phyloP scores from a whole-genome alignment of 805 yeast genomes.

The Dipodascus geniculatus region DNA sequence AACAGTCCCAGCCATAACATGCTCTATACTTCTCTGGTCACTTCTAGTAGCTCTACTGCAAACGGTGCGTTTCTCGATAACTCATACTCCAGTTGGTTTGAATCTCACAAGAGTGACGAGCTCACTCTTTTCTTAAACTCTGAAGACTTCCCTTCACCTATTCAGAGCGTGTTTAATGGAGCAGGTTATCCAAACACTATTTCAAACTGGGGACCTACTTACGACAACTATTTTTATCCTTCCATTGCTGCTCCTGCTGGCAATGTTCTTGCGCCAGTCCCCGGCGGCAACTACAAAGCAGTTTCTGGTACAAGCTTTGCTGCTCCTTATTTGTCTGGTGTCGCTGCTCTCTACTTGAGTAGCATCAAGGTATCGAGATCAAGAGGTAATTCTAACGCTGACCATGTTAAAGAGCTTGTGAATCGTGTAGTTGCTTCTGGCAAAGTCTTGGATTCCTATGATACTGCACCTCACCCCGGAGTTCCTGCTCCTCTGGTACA shows the following conservation, averaged over 20 bases:
- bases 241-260: slow-evolving; percentile 18
- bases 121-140: not conserved
- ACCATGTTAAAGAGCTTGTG: not conserved
- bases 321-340: slow-evolving; percentile 15
- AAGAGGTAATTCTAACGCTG: slow-evolving; percentile 1
- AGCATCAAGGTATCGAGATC: not conserved
- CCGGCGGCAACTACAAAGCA: slow-evolving; percentile 2
- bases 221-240: slow-evolving; percentile 15
- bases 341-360: slow-evolving; percentile 11
- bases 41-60: not conserved
- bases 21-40: not conserved
- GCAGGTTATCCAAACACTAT: slow-evolving; percentile 1
- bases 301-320: slow-evolving; percentile 14
- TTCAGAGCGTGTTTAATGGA: not conserved
- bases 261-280: slow-evolving; percentile 8
- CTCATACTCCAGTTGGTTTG: not conserved
- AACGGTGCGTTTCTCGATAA: not conserved
- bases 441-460: not conserved
- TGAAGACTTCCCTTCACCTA: not conserved
- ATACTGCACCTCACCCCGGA: not conserved
- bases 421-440: not conserved
- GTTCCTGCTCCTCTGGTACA: slow-evolving; percentile 11
- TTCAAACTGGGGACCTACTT: slow-evolving; percentile 16
- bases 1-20: not conserved
- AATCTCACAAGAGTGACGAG: not conserved